These are phyloP conservation scores for Beauveria australis DNA, from an alignment of 2,329 filamentous ascomycete genomes.

Conservation along the genomic window DNA sequence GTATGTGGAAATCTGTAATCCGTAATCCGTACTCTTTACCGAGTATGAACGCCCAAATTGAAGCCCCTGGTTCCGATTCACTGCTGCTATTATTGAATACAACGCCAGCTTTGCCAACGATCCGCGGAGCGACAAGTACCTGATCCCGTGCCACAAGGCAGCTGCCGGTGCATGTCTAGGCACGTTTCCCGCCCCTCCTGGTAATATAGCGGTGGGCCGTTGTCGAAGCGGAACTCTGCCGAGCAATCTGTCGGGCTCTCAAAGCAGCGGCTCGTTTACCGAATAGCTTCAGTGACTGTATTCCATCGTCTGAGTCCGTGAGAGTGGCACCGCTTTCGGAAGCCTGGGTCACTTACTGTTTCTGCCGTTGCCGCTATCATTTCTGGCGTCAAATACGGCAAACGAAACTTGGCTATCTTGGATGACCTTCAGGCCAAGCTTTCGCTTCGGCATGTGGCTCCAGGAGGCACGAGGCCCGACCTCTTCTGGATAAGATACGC, in stretches of 20 bases:
- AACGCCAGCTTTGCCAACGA: not conserved
- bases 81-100: not conserved
- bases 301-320: not conserved
- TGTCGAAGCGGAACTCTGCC: not conserved
- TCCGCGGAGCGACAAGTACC: not conserved
- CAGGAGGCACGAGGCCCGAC: not conserved
- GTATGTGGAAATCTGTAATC: not conserved
- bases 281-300: not conserved
- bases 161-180: conserved; percentile 6
- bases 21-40: not conserved
- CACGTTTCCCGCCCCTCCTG: not conserved
- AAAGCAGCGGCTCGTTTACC: not conserved
- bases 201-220: not conserved
- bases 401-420: not conserved
- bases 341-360: too few relatives aligned
- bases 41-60: not conserved
- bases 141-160: conserved; percentile 8
- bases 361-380: too few relatives aligned
- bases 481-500: conserved; percentile 4
- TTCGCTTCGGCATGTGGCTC: conserved; percentile 1
- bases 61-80: not conserved
- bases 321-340: not conserved
- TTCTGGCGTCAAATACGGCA: not conserved
- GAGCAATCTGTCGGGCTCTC: not conserved
- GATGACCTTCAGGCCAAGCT: not conserved